Evolutionary conservation across 2,329 filamentous ascomycete species (phyloP), one percentile per base, ranked within the genome.

Genomic region (Pseudogymnoascus sp.): DNA sequence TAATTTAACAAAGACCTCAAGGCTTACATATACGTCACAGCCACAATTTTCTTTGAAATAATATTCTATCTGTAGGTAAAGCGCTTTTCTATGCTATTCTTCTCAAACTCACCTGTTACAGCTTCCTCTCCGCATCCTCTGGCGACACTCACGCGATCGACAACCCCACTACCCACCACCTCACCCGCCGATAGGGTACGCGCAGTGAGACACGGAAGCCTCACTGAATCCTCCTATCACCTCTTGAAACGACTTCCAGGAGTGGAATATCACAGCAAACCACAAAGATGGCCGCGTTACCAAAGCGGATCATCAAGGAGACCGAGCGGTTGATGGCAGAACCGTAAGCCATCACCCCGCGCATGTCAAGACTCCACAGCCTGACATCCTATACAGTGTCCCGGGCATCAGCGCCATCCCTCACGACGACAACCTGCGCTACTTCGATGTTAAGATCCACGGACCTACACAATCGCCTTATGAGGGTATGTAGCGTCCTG

Each of bases 231-330:
- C 48, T 34, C 51, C 51, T 57, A 57, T 57, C 51, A 57, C 25
- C n/a, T 57, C 48, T 34, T 57, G 48, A 57, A 57, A 34, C 51
- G 51, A 57, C 28, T 4, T 34, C 28, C 11, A 19, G 28, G 51
- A 36, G 51, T 57, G 51, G 6, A 21, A 34, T 34, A 57, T 21
- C 16, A 57, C 16, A 34, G 28, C n/a, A 57, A 57, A 57, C 51
- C 31, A 34, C 28, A 57, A 57, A 11, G 10, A 57, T 57, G 51
- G 51, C 51, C 90, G 87, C 92, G 68, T 82, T 99, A 69, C 93
- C 95, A 34, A 99, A 99, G 83, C 85, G 95, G 75, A 99, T 99
- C 74, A 85, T 98, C 74, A 99, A 99, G 80, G 96, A 99, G 85
- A 99, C 95, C 19, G 93, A 99, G 80, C 88, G 95, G 74, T 85